Conservation (phyloP, 495 filamentous ascomycete species). For the Bathelium albidoporum region DNA sequence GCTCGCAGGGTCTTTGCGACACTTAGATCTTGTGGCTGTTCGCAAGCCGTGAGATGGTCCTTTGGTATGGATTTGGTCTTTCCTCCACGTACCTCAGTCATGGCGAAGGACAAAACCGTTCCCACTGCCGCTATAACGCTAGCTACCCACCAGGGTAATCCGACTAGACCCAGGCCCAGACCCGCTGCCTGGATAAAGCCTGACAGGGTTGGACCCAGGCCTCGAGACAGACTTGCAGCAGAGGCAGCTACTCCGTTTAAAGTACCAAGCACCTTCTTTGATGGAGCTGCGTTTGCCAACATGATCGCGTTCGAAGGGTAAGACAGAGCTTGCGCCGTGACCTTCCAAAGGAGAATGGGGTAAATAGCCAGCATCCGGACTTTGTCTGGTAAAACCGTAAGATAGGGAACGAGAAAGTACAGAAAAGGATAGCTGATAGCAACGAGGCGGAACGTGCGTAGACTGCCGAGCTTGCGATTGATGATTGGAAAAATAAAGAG, state of each 20-base stretch:
- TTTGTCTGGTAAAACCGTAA: slow-evolving; percentile 64
- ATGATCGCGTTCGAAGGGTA: slow-evolving; percentile 82
- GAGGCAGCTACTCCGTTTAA: slow-evolving; percentile 92
- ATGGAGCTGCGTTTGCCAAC: slow-evolving; percentile 72
- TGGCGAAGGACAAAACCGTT: slow-evolving; percentile 43
- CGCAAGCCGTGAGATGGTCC: background rate
- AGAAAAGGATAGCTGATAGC: slow-evolving; percentile 76
- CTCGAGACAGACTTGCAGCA: slow-evolving; percentile 74
- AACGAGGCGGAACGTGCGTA: slow-evolving; percentile 69
- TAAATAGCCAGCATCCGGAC: slow-evolving; percentile 66
- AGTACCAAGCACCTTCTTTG: slow-evolving; percentile 66
- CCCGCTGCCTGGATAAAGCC: slow-evolving; percentile 76
- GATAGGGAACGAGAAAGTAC: slow-evolving; percentile 80
- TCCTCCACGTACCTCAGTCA: slow-evolving; percentile 21
- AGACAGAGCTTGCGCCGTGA: slow-evolving; percentile 71
- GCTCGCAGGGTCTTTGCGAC: background rate
- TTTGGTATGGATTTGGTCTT: background rate
- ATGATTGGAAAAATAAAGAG: slow-evolving; percentile 72
- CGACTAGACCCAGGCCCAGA: slow-evolving; percentile 66
- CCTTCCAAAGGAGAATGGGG: slow-evolving; percentile 71
- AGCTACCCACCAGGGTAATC: slow-evolving; percentile 86
- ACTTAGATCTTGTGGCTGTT: background rate
- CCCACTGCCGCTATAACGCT: slow-evolving; percentile 65
- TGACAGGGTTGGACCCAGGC: slow-evolving; percentile 79
- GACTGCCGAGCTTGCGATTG: slow-evolving; percentile 57